Evolutionary conservation across 2,329 filamentous ascomycete species (phyloP).

Genomic region (Orbilia ellipsospora): DNA sequence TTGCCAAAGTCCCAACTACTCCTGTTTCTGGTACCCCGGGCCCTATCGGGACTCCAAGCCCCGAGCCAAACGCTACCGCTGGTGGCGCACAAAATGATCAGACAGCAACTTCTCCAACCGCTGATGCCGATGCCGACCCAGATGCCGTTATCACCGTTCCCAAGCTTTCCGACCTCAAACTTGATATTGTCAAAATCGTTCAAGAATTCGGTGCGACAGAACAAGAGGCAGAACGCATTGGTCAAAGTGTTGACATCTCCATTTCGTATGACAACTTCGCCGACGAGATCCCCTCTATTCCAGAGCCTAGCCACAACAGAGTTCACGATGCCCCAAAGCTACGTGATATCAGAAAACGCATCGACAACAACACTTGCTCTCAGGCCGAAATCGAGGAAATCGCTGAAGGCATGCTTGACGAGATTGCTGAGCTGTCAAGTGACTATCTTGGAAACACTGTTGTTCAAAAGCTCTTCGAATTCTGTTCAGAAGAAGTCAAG

Average conservation of each 20-base stretch:
- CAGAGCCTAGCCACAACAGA: slow-evolving; percentile 86
- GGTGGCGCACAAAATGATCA: slow-evolving; percentile 61
- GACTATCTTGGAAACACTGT: slow-evolving; percentile 97
- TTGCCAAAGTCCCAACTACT: slow-evolving; percentile 92
- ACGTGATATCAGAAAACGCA: slow-evolving; percentile 94
- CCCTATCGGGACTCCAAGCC: slow-evolving; percentile 87
- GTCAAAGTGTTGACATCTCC: slow-evolving; percentile 77
- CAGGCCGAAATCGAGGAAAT: slow-evolving; percentile 90
- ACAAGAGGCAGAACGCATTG: slow-evolving; percentile 79
- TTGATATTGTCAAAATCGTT: slow-evolving; percentile 86
- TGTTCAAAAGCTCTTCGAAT: slow-evolving; percentile 98
- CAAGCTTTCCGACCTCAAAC: slow-evolving; percentile 79
- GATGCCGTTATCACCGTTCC: slow-evolving; percentile 73
- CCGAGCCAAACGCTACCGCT: slow-evolving; percentile 77
- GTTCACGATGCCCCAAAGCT: slow-evolving; percentile 94
- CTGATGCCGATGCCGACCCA: slow-evolving; percentile 59
- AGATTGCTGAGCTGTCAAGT: slow-evolving; percentile 86
- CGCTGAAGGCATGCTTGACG: slow-evolving; percentile 91
- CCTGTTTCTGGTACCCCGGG: slow-evolving; percentile 81
- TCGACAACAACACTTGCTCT: slow-evolving; percentile 91
- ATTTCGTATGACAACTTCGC: slow-evolving; percentile 78
- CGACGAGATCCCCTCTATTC: slow-evolving; percentile 87
- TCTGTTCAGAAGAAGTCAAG: slow-evolving; percentile 88
- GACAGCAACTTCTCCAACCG: slow-evolving; percentile 62
- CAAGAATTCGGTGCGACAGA: slow-evolving; percentile 86